phyloP scores from a whole-genome alignment of 2,329 filamentous ascomycete genomes.

The Trichophyton mentagrophytes region DNA sequence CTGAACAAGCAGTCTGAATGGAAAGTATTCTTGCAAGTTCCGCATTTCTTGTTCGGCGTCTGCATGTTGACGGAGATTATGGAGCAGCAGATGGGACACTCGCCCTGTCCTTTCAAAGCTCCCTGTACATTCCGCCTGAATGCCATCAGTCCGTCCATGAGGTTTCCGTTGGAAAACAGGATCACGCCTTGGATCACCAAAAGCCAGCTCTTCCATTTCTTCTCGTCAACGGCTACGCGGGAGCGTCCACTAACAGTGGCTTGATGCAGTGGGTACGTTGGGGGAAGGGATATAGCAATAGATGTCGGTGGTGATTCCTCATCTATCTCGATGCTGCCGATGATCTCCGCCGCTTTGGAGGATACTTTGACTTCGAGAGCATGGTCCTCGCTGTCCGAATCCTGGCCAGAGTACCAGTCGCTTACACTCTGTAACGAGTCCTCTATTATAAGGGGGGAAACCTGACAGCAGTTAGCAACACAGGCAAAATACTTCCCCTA shows the following conservation, averaged over 20 bases:
- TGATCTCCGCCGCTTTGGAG: constrained; percentile 58
- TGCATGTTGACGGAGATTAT: constrained; percentile 81
- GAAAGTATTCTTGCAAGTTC: constrained; percentile 88
- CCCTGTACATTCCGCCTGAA: constrained; percentile 81
- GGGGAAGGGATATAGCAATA: constrained; percentile 67
- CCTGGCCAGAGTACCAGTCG: constrained; percentile 32
- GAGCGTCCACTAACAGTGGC: constrained; percentile 65
- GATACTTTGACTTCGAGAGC: constrained; percentile 57
- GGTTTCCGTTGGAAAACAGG: constrained; percentile 76
- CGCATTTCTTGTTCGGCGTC: constrained; percentile 81
- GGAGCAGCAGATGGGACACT: constrained; percentile 95
- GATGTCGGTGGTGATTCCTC: constrained; percentile 71
- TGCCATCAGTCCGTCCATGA: constrained; percentile 73
- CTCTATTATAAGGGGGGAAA: constrained; percentile 31
- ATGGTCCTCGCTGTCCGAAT: constrained; percentile 38
- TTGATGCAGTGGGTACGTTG: constrained; percentile 67
- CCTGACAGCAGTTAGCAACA: constrained; percentile 16
- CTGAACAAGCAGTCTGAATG: constrained; percentile 83
- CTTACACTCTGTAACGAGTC: constrained; percentile 29
- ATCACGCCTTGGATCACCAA: constrained; percentile 83
- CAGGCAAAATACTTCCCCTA: not conserved
- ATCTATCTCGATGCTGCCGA: constrained; percentile 75
- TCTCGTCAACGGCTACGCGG: constrained; percentile 76
- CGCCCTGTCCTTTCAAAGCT: constrained; percentile 79
- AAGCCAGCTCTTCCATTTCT: constrained; percentile 87